Conservation (phyloP, 129 eudicot genomes). For the Escallonia herrerae region DNA sequence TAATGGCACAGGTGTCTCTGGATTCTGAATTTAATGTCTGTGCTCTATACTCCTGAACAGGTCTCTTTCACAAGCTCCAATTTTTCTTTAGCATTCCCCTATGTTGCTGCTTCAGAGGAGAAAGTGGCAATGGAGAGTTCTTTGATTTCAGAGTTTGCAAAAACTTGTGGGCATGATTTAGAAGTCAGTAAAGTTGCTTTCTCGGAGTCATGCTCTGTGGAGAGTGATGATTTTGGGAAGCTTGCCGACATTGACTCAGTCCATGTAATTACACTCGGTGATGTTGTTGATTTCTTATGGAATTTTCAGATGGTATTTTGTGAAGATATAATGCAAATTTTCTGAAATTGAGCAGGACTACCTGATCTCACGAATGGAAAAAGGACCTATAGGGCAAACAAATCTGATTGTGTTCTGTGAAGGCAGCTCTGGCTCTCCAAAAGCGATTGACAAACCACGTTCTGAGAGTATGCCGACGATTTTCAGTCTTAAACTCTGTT, state of each 20-base stretch:
- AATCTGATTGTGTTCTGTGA: slow-evolving; percentile 66
- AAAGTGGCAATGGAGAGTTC: slow-evolving; percentile 53
- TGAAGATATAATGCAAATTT: slow-evolving; percentile 5
- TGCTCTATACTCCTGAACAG: slow-evolving; percentile 28
- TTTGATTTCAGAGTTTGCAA: slow-evolving; percentile 62
- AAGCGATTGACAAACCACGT: slow-evolving; percentile 26
- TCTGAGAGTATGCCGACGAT: slow-evolving; percentile 52
- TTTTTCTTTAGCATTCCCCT: slow-evolving; percentile 81
- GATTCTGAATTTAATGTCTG: slow-evolving; percentile 3
- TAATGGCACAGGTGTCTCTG: background rate
- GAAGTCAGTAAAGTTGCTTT: slow-evolving; percentile 45
- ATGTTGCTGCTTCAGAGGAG: slow-evolving; percentile 59
- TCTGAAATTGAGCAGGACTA: slow-evolving; percentile 43
- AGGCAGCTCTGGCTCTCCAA: slow-evolving; percentile 28
- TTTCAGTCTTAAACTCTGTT: too few species aligned
- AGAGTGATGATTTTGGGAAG: slow-evolving; percentile 52
- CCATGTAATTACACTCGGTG: slow-evolving; percentile 31
- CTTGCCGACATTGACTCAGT: slow-evolving; percentile 55
- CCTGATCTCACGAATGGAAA: slow-evolving; percentile 50
- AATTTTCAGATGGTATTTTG: background rate
- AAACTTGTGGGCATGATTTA: slow-evolving; percentile 53
- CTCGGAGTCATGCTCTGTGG: slow-evolving; percentile 61
- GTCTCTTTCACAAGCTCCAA: slow-evolving; percentile 65
- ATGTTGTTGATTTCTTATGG: slow-evolving; percentile 7
- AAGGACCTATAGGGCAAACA: slow-evolving; percentile 36